Evolutionary conservation across 2,329 filamentous ascomycete genomes (phyloP).

Genomic region (Tolypocladium album): DNA sequence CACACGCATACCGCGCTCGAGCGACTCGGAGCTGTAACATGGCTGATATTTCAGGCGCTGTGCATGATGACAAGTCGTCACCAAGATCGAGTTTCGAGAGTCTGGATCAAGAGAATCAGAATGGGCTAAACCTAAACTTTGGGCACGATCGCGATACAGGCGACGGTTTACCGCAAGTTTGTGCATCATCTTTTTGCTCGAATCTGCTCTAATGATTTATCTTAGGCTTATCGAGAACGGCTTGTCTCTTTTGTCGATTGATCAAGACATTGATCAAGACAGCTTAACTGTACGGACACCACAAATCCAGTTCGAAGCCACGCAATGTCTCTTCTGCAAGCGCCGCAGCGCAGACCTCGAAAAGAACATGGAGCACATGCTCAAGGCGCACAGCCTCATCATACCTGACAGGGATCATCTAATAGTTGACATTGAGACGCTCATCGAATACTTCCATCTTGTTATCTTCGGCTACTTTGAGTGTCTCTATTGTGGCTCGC

Average conservation of each 20-base stretch:
- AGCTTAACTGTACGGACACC: background rate
- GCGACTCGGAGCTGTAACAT: background rate
- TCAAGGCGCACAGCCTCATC: conserved; percentile 32
- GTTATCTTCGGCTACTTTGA: conserved; percentile 36
- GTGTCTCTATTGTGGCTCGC: conserved; percentile 38
- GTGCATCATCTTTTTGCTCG: background rate
- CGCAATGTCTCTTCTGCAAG: conserved; percentile 33
- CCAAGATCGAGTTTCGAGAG: background rate
- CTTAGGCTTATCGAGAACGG: background rate
- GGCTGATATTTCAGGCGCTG: background rate
- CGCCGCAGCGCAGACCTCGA: conserved; percentile 16
- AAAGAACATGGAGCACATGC: conserved; percentile 36
- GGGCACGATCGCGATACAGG: background rate
- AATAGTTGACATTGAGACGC: conserved; percentile 31
- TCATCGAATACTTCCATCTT: conserved; percentile 36
- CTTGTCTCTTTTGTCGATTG: background rate
- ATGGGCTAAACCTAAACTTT: background rate
- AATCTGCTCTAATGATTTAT: no score
- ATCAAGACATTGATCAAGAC: background rate
- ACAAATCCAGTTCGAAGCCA: conserved; percentile 11
- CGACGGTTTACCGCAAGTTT: background rate
- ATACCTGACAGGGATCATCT: conserved; percentile 27
- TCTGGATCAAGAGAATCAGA: background rate
- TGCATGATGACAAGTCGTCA: background rate
- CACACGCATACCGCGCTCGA: background rate